A percentile compares a stretch with the other conserved stretches of the same genome.
Conservation (phyloP, 768 basidiomycete genomes). For the Pisolithus tinctorius region DNA sequence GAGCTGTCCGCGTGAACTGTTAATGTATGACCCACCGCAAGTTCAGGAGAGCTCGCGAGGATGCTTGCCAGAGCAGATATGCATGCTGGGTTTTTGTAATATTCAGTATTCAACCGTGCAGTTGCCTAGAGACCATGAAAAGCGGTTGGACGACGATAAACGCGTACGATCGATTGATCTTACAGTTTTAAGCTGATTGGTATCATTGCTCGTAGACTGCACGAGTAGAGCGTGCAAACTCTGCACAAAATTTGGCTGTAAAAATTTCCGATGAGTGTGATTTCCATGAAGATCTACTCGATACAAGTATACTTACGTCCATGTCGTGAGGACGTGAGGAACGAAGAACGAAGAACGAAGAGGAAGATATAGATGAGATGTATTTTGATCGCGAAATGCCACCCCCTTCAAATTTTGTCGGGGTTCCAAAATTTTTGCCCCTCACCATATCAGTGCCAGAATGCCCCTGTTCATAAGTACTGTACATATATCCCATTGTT, state of each 20-base stretch:
- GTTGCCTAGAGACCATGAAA: constrained; percentile 59
- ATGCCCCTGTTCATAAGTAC: no score
- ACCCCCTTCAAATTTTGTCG: constrained; percentile 44
- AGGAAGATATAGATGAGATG: constrained; percentile 19
- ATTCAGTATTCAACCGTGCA: constrained; percentile 82
- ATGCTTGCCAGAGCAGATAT: constrained; percentile 89
- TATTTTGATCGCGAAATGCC: constrained; percentile 13
- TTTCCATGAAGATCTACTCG: not conserved
- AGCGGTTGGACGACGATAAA: constrained; percentile 11
- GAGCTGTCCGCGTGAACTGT: constrained; percentile 5
- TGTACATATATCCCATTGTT: no score
- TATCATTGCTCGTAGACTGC: constrained; percentile 80
- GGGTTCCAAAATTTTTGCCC: constrained; percentile 38
- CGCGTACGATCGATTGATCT: constrained; percentile 31
- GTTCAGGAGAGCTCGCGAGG: constrained; percentile 77
- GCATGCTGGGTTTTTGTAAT: constrained; percentile 86
- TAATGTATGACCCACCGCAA: constrained; percentile 51
- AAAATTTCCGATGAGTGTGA: constrained; percentile 3
- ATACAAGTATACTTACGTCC: constrained; percentile 21
- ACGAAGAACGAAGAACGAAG: constrained; percentile 23
- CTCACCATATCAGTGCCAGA: not conserved
- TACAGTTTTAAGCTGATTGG: constrained; percentile 82
- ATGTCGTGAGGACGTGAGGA: constrained; percentile 18
- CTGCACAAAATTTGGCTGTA: constrained; percentile 67
- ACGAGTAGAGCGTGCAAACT: constrained; percentile 78